Percentiles rank a stretch among this genome's conserved stretches.
Conservation (phyloP, 140 eudicot genomes). For the Erigeron philadelphicus region DNA sequence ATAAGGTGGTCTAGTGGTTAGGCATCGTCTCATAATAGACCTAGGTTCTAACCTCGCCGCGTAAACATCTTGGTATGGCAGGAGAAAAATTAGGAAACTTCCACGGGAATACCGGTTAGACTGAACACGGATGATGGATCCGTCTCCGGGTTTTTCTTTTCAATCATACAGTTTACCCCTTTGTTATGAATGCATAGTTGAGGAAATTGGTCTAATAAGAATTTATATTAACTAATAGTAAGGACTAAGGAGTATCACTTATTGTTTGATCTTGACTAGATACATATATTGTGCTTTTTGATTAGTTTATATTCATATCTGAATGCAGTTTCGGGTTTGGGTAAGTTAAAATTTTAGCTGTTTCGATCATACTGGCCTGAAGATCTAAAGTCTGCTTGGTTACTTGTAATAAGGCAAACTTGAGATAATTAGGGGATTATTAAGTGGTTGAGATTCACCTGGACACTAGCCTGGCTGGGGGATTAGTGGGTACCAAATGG, state of each 20-base stretch:
- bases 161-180: background rate
- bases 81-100: no score
- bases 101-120: no score
- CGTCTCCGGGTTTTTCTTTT: no score
- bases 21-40: no score
- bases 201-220: background rate
- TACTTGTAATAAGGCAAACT: background rate
- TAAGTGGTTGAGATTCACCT: no score
- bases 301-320: background rate
- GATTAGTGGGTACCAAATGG: no score
- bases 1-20: background rate
- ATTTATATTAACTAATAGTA: no score
- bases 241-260: background rate
- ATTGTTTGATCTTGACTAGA: background rate
- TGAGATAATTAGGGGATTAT: no score
- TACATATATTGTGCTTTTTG: background rate
- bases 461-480: no score
- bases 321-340: background rate
- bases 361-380: background rate
- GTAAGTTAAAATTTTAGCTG: background rate
- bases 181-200: slow-evolving; percentile 16
- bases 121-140: no score
- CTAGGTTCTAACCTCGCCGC: no score
- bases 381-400: background rate
- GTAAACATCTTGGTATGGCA: no score